Conservation (phyloP, 2,329 filamentous ascomycete species). For the Cercospora canescens region DNA sequence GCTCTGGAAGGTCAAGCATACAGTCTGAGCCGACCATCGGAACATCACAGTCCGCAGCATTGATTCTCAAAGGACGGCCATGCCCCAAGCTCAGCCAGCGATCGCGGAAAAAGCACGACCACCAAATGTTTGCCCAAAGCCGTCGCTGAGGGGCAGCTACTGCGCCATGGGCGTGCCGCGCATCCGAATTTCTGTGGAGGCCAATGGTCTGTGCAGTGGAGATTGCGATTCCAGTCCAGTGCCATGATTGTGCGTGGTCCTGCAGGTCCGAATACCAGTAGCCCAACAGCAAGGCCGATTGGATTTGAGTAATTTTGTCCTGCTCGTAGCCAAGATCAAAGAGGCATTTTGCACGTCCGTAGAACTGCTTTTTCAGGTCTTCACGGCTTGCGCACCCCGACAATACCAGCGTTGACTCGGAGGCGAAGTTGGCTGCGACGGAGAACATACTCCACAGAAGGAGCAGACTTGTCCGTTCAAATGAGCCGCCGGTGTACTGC, state of each 20-base stretch:
- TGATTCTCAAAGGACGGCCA: slow-evolving; percentile 16
- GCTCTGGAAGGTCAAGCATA: slow-evolving; percentile 12
- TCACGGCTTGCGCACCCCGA: slow-evolving; percentile 6
- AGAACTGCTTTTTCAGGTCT: slow-evolving; percentile 15
- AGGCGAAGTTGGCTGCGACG: slow-evolving; percentile 14
- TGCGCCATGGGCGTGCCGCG: not conserved
- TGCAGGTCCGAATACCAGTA: slow-evolving; percentile 19
- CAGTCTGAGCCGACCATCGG: slow-evolving; percentile 14
- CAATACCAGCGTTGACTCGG: slow-evolving; percentile 4
- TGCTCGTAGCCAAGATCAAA: slow-evolving; percentile 18
- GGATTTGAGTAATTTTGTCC: slow-evolving; percentile 13
- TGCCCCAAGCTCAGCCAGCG: slow-evolving; percentile 18
- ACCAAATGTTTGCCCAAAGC: slow-evolving; percentile 18
- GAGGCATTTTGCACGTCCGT: slow-evolving; percentile 17
- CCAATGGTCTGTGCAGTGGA: slow-evolving; percentile 17
- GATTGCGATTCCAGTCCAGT: slow-evolving; percentile 20
- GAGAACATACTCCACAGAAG: slow-evolving; percentile 24
- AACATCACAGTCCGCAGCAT: slow-evolving; percentile 17
- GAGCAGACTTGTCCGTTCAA: slow-evolving; percentile 14
- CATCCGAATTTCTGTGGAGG: slow-evolving; percentile 14
- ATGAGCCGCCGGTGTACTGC: slow-evolving; percentile 11
- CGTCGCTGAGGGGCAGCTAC: not conserved
- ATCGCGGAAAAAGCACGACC: slow-evolving; percentile 20
- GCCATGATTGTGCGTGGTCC: slow-evolving; percentile 19
- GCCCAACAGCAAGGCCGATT: slow-evolving; percentile 14